Percentiles rank a stretch among this genome's conserved stretches.
These are phyloP conservation scores for Xylaria sp. DNA, from an alignment of 2,329 filamentous ascomycete genomes.

Conservation along the genomic window DNA sequence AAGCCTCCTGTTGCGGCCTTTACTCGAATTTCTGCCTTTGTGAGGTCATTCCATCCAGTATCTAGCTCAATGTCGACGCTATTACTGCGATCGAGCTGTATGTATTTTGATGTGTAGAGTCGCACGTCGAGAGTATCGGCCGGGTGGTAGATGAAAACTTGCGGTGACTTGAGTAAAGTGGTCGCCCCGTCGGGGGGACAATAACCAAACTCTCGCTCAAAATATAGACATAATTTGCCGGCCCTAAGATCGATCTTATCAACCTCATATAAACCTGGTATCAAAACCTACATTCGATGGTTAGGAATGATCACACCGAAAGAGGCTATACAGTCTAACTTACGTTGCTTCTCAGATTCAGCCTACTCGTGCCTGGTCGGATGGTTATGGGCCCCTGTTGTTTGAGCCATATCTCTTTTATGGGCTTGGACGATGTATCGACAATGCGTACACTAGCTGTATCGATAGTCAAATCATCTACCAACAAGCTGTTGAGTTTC, in stretches of 20 bases:
- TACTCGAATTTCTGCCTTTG: slow-evolving; percentile 68
- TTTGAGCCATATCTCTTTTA: slow-evolving; percentile 75
- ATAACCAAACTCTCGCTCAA: slow-evolving; percentile 68
- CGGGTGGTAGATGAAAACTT: slow-evolving; percentile 79
- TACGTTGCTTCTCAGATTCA: slow-evolving; percentile 59
- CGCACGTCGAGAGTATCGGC: slow-evolving; percentile 74
- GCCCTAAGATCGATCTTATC: slow-evolving; percentile 75
- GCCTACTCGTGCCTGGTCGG: slow-evolving; percentile 62
- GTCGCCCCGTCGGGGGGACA: slow-evolving; percentile 58
- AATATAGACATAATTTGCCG: slow-evolving; percentile 71
- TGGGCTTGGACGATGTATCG: slow-evolving; percentile 63
- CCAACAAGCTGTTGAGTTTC: slow-evolving; percentile 75
- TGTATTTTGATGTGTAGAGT: slow-evolving; percentile 72
- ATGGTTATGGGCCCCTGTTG: slow-evolving; percentile 58
- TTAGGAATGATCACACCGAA: slow-evolving; percentile 43
- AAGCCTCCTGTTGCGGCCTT: slow-evolving; percentile 73
- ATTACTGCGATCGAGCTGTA: slow-evolving; percentile 83
- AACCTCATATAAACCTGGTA: slow-evolving; percentile 79
- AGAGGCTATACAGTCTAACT: slow-evolving; percentile 38
- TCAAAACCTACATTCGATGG: slow-evolving; percentile 64
- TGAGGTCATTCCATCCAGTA: slow-evolving; percentile 78
- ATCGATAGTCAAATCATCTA: slow-evolving; percentile 74
- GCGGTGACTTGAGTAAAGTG: slow-evolving; percentile 66
- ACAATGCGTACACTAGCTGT: slow-evolving; percentile 72
- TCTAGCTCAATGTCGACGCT: slow-evolving; percentile 78